Conservation (phyloP, 257 asterid genomes). For the Jaltomata sinuosa region DNA sequence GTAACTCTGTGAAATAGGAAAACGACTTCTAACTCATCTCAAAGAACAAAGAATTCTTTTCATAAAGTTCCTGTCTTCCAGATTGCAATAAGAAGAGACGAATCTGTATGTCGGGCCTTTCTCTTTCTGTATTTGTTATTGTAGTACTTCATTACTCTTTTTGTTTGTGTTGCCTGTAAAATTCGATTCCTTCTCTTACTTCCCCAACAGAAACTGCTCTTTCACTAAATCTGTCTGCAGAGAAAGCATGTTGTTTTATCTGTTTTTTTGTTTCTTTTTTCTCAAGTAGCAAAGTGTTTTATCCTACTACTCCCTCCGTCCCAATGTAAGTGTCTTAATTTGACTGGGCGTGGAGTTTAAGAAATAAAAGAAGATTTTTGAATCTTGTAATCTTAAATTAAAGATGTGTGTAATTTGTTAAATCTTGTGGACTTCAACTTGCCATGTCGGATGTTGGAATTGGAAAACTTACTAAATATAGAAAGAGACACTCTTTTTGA, state of each 20-base stretch:
- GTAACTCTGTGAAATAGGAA: not conserved
- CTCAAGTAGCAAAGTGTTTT: not conserved
- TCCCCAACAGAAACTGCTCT: not conserved
- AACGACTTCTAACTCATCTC: not conserved
- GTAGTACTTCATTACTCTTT: not conserved
- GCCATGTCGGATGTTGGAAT: not conserved
- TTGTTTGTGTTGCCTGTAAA: not conserved
- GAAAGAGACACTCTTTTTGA: not conserved
- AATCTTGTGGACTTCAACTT: not conserved
- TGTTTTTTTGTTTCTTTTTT: not conserved
- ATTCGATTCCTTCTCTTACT: not conserved
- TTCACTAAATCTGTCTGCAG: not conserved
- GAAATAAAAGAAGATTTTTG: too few species aligned
- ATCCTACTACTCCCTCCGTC: not conserved
- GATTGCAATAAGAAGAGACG: not conserved
- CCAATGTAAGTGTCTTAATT: not conserved
- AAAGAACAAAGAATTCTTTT: not conserved
- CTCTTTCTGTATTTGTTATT: not conserved
- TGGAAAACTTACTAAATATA: not conserved
- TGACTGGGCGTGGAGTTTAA: not conserved
- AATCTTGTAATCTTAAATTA: too few species aligned
- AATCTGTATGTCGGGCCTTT: not conserved
- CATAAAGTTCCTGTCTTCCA: not conserved
- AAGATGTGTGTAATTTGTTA: too few species aligned
- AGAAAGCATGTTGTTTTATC: not conserved